phyloP scores from a whole-genome alignment of 352 stramenopile genomes.

The Phytophthora pluvialis region DNA sequence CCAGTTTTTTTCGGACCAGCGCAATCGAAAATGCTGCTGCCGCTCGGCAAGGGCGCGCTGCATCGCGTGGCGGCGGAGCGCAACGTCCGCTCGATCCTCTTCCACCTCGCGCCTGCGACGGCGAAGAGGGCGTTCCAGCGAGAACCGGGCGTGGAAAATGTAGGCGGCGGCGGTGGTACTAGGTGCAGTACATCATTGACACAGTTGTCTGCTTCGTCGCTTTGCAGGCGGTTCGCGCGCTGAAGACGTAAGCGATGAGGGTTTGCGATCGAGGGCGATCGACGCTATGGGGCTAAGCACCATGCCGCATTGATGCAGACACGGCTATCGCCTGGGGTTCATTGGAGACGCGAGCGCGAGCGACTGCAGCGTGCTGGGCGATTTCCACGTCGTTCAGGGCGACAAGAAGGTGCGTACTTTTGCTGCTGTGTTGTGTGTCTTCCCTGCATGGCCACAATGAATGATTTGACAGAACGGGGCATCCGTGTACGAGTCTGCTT shows the following conservation, averaged over 20 bases:
- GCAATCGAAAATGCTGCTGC: background rate
- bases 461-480: constrained; percentile 5
- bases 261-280: background rate
- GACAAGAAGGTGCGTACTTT: constrained; percentile 13
- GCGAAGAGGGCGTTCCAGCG: constrained; percentile 10
- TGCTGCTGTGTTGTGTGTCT: background rate
- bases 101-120: constrained; percentile 40
- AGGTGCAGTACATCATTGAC: background rate
- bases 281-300: background rate
- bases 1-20: no score
- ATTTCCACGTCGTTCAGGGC: constrained; percentile 29
- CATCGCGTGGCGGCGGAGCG: constrained; percentile 34
- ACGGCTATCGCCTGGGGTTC: constrained; percentile 45
- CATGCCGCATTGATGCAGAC: constrained; percentile 20
- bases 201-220: background rate
- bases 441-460: background rate
- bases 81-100: constrained; percentile 61
- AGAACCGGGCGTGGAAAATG: constrained; percentile 28
- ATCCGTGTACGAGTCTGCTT: constrained; percentile 25
- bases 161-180: background rate
- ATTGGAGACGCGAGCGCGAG: constrained; percentile 28
- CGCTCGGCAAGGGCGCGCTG: constrained; percentile 26
- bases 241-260: constrained; percentile 27
- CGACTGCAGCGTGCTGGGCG: constrained; percentile 11
- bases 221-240: constrained; percentile 30